A percentile compares a stretch with the other conserved stretches of the same genome.
These are phyloP conservation scores for Pneumocystis canis DNA, from an alignment of 1,139 yeast species.

Conservation along the genomic window DNA sequence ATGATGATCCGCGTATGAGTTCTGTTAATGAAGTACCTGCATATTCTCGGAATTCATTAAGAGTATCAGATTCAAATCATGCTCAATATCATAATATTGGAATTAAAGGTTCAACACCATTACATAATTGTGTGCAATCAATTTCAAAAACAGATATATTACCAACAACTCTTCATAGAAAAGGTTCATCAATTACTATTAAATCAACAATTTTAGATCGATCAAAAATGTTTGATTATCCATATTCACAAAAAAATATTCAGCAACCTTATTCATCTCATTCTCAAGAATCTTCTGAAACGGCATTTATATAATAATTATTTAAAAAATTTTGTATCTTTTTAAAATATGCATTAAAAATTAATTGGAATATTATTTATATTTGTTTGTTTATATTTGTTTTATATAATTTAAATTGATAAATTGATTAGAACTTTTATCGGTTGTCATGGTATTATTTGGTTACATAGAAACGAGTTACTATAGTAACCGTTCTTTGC, in stretches of 20 bases:
- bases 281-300: not conserved
- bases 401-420: too few relatives aligned
- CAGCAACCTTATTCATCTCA: not conserved
- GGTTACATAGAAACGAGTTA: too few relatives aligned
- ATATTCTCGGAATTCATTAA: too few relatives aligned
- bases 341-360: not conserved
- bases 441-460: too few relatives aligned
- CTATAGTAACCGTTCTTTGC: too few relatives aligned
- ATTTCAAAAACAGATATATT: not conserved
- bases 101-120: not conserved
- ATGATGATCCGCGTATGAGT: not conserved
- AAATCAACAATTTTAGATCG: not conserved
- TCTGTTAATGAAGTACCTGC: not conserved
- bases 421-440: too few relatives aligned
- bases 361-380: not conserved
- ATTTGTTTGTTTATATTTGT: too few relatives aligned
- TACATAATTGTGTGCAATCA: not conserved
- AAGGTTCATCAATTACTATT: not conserved
- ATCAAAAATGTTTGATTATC: not conserved
- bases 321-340: not conserved
- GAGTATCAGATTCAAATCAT: not conserved
- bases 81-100: not conserved
- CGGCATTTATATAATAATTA: not conserved
- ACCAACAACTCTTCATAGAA: not conserved
- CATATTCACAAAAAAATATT: not conserved